Base-by-base conservation (phyloP, 306 rosid genomes). In the Cucumis hystrix region DNA sequence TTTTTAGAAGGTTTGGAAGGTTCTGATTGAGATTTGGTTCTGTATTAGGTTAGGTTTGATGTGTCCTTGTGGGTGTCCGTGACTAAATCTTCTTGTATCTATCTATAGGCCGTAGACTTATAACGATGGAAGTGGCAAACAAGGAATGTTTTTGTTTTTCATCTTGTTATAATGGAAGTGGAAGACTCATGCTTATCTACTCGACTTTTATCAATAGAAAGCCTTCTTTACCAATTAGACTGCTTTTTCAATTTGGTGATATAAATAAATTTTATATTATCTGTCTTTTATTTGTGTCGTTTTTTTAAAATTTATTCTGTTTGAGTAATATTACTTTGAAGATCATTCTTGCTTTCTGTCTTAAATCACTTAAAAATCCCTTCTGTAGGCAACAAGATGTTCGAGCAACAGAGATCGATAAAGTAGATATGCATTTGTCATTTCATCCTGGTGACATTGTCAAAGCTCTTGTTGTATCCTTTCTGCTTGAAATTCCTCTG, bases 331-430 rank as follows among this genome's bases (percentile, higher is more conserved):
- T 65, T 65, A 65, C 72, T 17, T 18, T 65, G 16, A 14, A 35
- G 16, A 37, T 37, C 12, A 65, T 65, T 65, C 72, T 17, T 37
- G 51, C 72, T 41, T 41, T 67, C 47, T 16, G 7, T 70, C 76
- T 70, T 28, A 47, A 69, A 56, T 20, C 37, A 21, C 23, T 45
- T 77, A 15, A 45, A 69, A 68, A 54, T 35, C 51, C 15, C 12
- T 49, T 77, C 30, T 30, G 23, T 21, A 90, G 97, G 88, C 98
- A 92, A 80, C 97, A 90, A 82, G 98, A 95, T 82, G 96, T 95
- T 64, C 88, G 97, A 82, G 97, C 97, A 71, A 90, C 93, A 10
- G 98, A 95, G 86, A 95, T 95, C 40, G 98, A 95, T 78, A 95
- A 92, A 88, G 98, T 95, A 74, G 97, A 95, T 60, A 90, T 89